These are phyloP conservation scores for Pleurotus eryngii DNA, from an alignment of 768 basidiomycete genomes.

Conservation along the genomic window DNA sequence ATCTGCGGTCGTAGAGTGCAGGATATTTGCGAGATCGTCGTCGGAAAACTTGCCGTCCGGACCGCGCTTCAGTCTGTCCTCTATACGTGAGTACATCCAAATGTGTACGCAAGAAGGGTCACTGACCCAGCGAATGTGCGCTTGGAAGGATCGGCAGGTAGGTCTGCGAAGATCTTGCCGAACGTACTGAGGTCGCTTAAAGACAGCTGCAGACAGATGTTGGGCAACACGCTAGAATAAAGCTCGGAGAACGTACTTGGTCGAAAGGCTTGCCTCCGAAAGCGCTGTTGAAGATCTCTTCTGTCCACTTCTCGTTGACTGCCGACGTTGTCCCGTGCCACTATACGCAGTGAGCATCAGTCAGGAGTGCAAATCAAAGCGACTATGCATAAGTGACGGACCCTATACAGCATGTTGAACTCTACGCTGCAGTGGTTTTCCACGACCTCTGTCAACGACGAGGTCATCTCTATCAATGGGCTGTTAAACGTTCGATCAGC, in stretches of 20 bases:
- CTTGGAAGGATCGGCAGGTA: conserved; percentile 22
- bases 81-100: background rate
- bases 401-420: conserved; percentile 52
- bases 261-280: conserved; percentile 36
- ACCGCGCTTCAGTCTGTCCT: conserved; percentile 39
- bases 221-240: background rate
- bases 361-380: background rate
- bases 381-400: conserved; percentile 13
- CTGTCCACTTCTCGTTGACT: conserved; percentile 49
- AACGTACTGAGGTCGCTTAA: conserved; percentile 19
- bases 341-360: conserved; percentile 15
- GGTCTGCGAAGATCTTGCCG: conserved; percentile 11
- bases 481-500: conserved; percentile 9
- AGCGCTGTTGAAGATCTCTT: conserved; percentile 36
- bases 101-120: background rate
- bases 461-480: conserved; percentile 32
- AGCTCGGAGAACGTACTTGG: conserved; percentile 18
- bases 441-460: conserved; percentile 46
- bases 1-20: conserved; percentile 42
- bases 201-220: conserved; percentile 15
- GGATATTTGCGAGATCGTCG: conserved; percentile 44
- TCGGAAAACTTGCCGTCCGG: conserved; percentile 49
- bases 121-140: conserved; percentile 47
- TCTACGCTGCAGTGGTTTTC: conserved; percentile 71
- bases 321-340: conserved; percentile 58